Evolutionary conservation across 768 basidiomycete species (phyloP).

Genomic region (Lactifluus hygrophoroides): DNA sequence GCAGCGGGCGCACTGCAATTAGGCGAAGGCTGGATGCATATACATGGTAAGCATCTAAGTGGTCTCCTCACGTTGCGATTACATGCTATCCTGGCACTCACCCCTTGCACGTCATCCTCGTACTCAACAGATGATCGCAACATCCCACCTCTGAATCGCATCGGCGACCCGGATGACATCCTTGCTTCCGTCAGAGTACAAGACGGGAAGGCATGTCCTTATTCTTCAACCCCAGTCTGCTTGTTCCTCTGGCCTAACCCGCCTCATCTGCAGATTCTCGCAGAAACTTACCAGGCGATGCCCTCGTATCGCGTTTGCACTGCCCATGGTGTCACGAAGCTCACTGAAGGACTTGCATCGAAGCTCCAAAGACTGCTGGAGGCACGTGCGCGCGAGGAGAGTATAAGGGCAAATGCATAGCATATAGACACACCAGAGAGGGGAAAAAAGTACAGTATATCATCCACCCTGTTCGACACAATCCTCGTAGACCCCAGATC

Average conservation of each 20-base stretch:
- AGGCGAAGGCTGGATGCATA: slow-evolving; percentile 81
- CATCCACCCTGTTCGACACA: background rate
- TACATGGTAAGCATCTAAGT: slow-evolving; percentile 38
- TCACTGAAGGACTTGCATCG: slow-evolving; percentile 57
- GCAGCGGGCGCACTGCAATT: slow-evolving; percentile 55
- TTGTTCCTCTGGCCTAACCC: background rate
- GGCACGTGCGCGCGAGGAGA: slow-evolving; percentile 28
- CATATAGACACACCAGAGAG: background rate
- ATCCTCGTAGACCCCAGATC: background rate
- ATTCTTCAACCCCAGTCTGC: background rate
- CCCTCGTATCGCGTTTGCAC: slow-evolving; percentile 78
- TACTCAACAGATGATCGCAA: slow-evolving; percentile 51
- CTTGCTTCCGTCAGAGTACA: slow-evolving; percentile 67
- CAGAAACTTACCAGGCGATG: slow-evolving; percentile 77
- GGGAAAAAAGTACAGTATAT: background rate
- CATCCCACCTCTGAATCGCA: slow-evolving; percentile 61
- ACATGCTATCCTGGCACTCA: background rate
- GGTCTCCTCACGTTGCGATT: background rate
- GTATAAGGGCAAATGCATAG: background rate
- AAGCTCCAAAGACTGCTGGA: slow-evolving; percentile 38
- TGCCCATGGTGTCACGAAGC: slow-evolving; percentile 55
- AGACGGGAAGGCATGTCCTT: slow-evolving; percentile 46
- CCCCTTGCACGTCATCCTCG: background rate
- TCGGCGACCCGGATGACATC: slow-evolving; percentile 81
- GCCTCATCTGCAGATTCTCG: slow-evolving; percentile 38